These are phyloP conservation scores for Epichloe sibirici DNA, from an alignment of 2,329 filamentous ascomycete genomes.

Conservation along the genomic window DNA sequence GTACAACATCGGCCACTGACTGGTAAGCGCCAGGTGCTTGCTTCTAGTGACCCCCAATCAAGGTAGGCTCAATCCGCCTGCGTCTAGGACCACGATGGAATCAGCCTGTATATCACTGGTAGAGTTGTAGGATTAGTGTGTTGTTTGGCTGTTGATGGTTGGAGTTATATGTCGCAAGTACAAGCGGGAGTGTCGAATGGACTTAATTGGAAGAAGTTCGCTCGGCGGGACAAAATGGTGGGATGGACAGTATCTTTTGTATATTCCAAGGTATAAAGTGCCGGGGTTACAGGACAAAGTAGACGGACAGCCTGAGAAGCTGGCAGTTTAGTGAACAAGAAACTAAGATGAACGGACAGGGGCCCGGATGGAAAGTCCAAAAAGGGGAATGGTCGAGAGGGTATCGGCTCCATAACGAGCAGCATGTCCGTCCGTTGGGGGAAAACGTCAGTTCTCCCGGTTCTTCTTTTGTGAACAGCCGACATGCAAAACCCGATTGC, in stretches of 20 bases:
- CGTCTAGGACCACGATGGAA: background rate
- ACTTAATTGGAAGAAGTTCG: background rate
- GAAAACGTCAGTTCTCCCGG: constrained; percentile 1
- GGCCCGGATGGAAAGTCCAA: constrained; percentile 25
- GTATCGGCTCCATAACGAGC: constrained; percentile 12
- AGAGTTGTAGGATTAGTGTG: background rate
- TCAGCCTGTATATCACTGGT: background rate
- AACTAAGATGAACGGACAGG: constrained; percentile 18
- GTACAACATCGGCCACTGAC: background rate
- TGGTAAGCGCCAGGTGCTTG: background rate
- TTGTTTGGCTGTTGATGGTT: background rate
- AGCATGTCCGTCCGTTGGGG: constrained; percentile 4
- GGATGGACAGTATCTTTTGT: constrained; percentile 15
- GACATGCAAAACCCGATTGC: background rate
- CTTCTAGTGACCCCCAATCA: too few relatives aligned
- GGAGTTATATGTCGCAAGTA: background rate
- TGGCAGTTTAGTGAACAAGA: constrained; percentile 8
- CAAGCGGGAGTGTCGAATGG: background rate
- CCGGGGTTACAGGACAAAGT: constrained; percentile 12
- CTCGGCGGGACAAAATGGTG: constrained; percentile 1
- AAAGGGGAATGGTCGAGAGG: constrained; percentile 27
- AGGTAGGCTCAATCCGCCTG: background rate
- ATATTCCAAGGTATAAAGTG: constrained; percentile 15
- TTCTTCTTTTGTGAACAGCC: constrained; percentile 1
- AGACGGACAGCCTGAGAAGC: constrained; percentile 5